A percentile compares a stretch with the other conserved stretches of the same genome.
Evolutionary conservation across 31 red algal species (phyloP).

Genomic region (Porphyra umbilicalis): DNA sequence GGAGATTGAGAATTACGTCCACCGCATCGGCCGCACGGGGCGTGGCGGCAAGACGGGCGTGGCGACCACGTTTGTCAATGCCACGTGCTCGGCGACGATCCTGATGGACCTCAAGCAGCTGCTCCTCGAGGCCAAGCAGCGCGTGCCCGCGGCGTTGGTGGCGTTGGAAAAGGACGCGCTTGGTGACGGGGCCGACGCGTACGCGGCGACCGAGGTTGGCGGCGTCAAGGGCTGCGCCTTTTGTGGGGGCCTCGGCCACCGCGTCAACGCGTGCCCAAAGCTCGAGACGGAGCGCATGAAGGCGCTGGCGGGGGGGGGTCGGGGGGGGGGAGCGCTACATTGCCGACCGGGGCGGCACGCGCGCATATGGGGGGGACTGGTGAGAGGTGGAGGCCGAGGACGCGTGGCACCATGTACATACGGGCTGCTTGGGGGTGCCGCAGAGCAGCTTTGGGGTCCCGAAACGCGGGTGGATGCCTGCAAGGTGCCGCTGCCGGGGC

Average conservation of each 20-base stretch:
- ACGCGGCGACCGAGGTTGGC: slow-evolving; percentile 31
- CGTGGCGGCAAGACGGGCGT: slow-evolving; percentile 54
- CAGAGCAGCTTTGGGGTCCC: no score
- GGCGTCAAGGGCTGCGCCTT: slow-evolving; percentile 82
- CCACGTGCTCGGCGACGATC: slow-evolving; percentile 27
- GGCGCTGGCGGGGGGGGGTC: slow-evolving; percentile 38
- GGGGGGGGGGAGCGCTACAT: slow-evolving; percentile 37
- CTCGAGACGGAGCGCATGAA: slow-evolving; percentile 65
- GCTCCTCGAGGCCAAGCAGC: slow-evolving; percentile 75
- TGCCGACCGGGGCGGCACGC: slow-evolving; percentile 9
- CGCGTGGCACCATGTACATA: no score
- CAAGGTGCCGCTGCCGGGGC: no score
- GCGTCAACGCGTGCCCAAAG: slow-evolving; percentile 58
- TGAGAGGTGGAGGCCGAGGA: neutral
- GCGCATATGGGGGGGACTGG: slow-evolving; percentile 18
- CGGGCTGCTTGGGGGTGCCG: no score
- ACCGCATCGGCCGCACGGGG: slow-evolving; percentile 88
- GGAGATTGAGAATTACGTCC: slow-evolving; percentile 88
- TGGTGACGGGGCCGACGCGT: slow-evolving; percentile 7
- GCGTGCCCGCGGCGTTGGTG: slow-evolving; percentile 42
- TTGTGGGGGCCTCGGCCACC: slow-evolving; percentile 89
- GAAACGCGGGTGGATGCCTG: no score
- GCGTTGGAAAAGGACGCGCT: slow-evolving; percentile 41
- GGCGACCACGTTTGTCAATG: slow-evolving; percentile 80
- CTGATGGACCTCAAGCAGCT: slow-evolving; percentile 71